Percentiles rank a stretch among this genome's conserved stretches.
Evolutionary conservation across 495 filamentous ascomycete species (phyloP).

Genomic region (Cryomyces antarcticus): DNA sequence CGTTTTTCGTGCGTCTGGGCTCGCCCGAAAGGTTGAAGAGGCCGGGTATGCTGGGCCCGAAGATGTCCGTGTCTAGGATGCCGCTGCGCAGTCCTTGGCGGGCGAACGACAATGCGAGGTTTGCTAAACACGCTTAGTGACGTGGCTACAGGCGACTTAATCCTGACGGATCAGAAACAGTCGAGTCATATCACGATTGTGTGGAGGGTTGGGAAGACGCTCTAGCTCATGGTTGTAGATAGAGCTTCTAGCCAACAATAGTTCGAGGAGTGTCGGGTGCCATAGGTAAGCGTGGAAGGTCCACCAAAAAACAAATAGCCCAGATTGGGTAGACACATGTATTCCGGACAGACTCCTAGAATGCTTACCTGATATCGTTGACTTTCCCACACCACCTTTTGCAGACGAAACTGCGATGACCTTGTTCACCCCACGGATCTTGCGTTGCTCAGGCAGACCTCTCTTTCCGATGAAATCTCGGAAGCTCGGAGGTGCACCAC

Average conservation of each 20-base stretch:
- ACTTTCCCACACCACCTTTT: slow-evolving; percentile 93
- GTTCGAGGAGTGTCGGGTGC: too few relatives aligned
- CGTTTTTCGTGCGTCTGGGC: slow-evolving; percentile 34
- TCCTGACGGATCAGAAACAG: too few relatives aligned
- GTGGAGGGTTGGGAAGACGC: too few relatives aligned
- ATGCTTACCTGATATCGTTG: slow-evolving; percentile 56
- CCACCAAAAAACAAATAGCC: too few relatives aligned
- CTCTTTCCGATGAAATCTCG: slow-evolving; percentile 39
- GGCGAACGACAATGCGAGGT: slow-evolving; percentile 71
- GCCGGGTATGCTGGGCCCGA: slow-evolving; percentile 86
- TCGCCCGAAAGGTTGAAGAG: slow-evolving; percentile 61
- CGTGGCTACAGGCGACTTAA: neutral
- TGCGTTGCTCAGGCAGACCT: slow-evolving; percentile 60
- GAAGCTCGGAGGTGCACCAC: slow-evolving; percentile 40
- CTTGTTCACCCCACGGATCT: slow-evolving; percentile 64
- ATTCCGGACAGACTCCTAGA: too few relatives aligned
- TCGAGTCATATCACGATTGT: too few relatives aligned
- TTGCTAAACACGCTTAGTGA: slow-evolving; percentile 29
- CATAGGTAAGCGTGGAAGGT: too few relatives aligned
- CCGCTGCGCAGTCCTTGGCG: slow-evolving; percentile 60
- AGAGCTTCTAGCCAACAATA: too few relatives aligned
- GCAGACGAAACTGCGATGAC: slow-evolving; percentile 85
- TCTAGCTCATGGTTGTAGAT: too few relatives aligned
- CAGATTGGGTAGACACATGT: too few relatives aligned
- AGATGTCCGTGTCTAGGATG: slow-evolving; percentile 89